Evolutionary conservation across 768 basidiomycete species (phyloP).

Genomic region (Pleurotus djamor): DNA sequence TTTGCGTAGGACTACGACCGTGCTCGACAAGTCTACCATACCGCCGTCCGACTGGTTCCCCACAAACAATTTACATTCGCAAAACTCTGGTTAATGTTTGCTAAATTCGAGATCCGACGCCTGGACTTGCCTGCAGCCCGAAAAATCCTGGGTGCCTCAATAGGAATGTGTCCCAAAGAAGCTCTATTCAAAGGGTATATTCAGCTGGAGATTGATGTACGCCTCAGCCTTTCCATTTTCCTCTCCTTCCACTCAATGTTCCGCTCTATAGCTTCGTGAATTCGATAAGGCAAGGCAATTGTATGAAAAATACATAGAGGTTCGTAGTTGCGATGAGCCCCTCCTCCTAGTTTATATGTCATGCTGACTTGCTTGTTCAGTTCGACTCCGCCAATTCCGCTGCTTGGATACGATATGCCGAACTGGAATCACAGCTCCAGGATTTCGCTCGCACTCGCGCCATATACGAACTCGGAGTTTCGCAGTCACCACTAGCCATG

Average conservation of each 20-base stretch:
- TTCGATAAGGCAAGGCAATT: conserved; percentile 91
- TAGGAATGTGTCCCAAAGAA: conserved; percentile 97
- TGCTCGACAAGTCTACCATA: conserved; percentile 89
- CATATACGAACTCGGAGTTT: conserved; percentile 90
- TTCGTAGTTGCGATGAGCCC: conserved; percentile 25
- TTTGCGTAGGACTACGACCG: conserved; percentile 72
- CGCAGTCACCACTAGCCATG: conserved; percentile 87
- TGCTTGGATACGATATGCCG: conserved; percentile 96
- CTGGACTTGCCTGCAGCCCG: conserved; percentile 82
- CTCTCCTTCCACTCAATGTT: not conserved
- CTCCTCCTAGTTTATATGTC: conserved; percentile 1
- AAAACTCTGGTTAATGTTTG: conserved; percentile 92
- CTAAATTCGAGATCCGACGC: conserved; percentile 87
- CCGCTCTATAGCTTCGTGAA: conserved; percentile 68
- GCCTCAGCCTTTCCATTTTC: conserved; percentile 14
- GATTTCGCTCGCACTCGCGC: conserved; percentile 89
- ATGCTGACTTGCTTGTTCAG: conserved; percentile 26
- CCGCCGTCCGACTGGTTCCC: conserved; percentile 83
- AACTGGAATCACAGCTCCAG: conserved; percentile 84
- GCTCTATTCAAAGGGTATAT: conserved; percentile 96
- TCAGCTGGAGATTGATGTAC: conserved; percentile 86
- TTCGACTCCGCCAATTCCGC: conserved; percentile 89
- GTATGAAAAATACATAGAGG: conserved; percentile 95
- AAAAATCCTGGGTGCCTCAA: conserved; percentile 84
- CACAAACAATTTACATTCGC: conserved; percentile 98